Percentiles rank a stretch among this genome's conserved stretches.
These are phyloP conservation scores for Waltergamsia citrina DNA, from an alignment of 2,329 filamentous ascomycete genomes.

Conservation along the genomic window DNA sequence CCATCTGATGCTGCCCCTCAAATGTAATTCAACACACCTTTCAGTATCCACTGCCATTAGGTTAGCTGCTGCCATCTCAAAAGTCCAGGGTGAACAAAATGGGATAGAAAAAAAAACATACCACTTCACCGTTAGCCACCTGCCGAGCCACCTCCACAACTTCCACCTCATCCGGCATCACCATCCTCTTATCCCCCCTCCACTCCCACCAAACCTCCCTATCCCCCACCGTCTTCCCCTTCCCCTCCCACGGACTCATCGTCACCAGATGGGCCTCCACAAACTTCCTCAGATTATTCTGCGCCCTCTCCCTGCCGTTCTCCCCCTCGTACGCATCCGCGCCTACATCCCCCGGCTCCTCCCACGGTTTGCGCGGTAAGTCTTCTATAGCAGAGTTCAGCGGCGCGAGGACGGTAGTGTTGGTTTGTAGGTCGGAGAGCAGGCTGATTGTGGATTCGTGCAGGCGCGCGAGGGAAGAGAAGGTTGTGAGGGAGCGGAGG, in stretches of 20 bases:
- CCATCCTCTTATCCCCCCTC: slow-evolving; percentile 56
- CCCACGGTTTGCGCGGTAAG: slow-evolving; percentile 82
- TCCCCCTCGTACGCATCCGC: slow-evolving; percentile 65
- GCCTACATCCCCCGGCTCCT: slow-evolving; percentile 63
- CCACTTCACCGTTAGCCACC: slow-evolving; percentile 80
- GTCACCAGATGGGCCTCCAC: slow-evolving; percentile 79
- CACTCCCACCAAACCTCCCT: slow-evolving; percentile 75
- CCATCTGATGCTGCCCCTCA: background rate
- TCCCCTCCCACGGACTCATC: slow-evolving; percentile 64
- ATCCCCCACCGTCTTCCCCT: slow-evolving; percentile 18
- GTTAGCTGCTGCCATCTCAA: slow-evolving; percentile 10
- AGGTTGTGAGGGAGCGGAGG: slow-evolving; percentile 72
- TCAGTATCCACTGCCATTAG: slow-evolving; percentile 52
- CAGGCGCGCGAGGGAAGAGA: slow-evolving; percentile 72
- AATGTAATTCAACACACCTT: slow-evolving; percentile 36
- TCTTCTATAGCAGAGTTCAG: slow-evolving; percentile 71
- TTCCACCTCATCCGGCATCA: slow-evolving; percentile 73
- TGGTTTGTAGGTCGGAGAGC: slow-evolving; percentile 54
- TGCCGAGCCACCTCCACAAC: slow-evolving; percentile 65
- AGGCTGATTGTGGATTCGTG: slow-evolving; percentile 59
- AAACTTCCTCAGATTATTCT: slow-evolving; percentile 67
- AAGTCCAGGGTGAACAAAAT: too few species aligned
- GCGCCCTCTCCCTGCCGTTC: slow-evolving; percentile 66
- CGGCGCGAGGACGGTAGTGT: slow-evolving; percentile 82
- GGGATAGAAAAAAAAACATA: slow-evolving; percentile 19